Percentiles rank a stretch among this genome's conserved stretches.
These are phyloP conservation scores for Udeniomyces megalosporus DNA, from an alignment of 768 basidiomycete genomes.

Conservation along the genomic window DNA sequence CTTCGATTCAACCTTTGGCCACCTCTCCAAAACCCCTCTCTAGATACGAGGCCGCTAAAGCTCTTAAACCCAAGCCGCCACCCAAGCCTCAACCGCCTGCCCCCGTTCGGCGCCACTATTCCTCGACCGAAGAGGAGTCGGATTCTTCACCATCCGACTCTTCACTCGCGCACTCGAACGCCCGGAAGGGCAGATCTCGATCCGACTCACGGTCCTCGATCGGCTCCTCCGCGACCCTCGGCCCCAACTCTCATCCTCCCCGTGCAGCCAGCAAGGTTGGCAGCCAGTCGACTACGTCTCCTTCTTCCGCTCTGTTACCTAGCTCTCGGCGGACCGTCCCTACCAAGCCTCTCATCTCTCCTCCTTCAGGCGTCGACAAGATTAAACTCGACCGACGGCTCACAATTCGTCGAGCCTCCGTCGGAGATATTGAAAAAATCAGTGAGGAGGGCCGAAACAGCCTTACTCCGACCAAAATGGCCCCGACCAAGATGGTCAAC, in stretches of 20 bases:
- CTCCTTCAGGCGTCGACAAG: background rate
- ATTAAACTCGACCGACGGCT: background rate
- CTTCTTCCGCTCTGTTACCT: no score
- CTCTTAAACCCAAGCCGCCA: background rate
- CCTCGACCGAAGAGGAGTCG: background rate
- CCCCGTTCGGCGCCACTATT: conserved; percentile 4
- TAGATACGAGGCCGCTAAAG: background rate
- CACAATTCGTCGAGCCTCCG: background rate
- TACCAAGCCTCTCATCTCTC: no score
- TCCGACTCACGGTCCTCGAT: no score
- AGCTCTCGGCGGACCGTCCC: no score
- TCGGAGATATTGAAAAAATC: background rate
- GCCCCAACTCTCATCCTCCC: no score
- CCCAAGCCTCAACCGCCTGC: background rate
- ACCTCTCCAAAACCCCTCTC: background rate
- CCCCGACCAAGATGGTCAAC: no score
- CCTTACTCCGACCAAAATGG: no score
- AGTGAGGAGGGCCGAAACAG: background rate
- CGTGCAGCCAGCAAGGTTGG: no score
- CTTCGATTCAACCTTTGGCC: background rate
- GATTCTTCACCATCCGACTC: background rate
- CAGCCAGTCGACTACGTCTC: no score
- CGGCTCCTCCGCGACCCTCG: no score
- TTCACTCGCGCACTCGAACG: no score
- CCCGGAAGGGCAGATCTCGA: no score